phyloP scores from a whole-genome alignment of 768 basidiomycete genomes.

The Phaeotremella skinneri region DNA sequence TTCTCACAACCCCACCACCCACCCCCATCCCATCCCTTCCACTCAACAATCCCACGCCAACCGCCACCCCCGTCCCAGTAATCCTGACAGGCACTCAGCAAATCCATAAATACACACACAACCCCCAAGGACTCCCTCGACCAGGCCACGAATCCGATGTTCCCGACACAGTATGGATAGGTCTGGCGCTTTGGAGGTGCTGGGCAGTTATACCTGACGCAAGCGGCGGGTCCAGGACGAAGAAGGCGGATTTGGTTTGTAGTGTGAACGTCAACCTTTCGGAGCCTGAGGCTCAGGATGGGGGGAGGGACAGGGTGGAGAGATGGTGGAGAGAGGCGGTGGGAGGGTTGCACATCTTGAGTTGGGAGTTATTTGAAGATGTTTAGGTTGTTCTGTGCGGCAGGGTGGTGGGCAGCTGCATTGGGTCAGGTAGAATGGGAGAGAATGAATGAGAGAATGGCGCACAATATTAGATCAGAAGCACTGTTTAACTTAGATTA shows the following conservation, averaged over 20 bases:
- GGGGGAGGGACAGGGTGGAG: slow-evolving; percentile 51
- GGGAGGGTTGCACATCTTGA: slow-evolving; percentile 63
- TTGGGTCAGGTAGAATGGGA: no score
- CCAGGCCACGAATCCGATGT: slow-evolving; percentile 53
- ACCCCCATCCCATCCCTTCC: slow-evolving; percentile 51
- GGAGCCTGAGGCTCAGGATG: slow-evolving; percentile 44
- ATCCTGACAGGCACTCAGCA: slow-evolving; percentile 67
- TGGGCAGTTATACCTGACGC: slow-evolving; percentile 41
- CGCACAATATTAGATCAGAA: no score
- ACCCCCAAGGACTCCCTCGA: slow-evolving; percentile 50
- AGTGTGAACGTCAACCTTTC: slow-evolving; percentile 72
- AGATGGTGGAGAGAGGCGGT: slow-evolving; percentile 57
- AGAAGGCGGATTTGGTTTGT: slow-evolving; percentile 75
- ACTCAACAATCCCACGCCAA: slow-evolving; percentile 46
- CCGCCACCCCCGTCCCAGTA: slow-evolving; percentile 56
- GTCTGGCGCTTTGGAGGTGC: slow-evolving; percentile 78
- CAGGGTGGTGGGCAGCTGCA: no score
- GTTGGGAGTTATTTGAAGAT: slow-evolving; percentile 67
- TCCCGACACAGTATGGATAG: slow-evolving; percentile 70
- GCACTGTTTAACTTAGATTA: no score
- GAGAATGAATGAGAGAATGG: no score
- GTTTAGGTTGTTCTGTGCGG: no score
- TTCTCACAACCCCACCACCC: slow-evolving; percentile 55
- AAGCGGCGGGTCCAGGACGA: slow-evolving; percentile 42
- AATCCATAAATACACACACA: slow-evolving; percentile 66